Conservation (phyloP, 2,329 filamentous ascomycete species). For the Diaporthe caulivora region DNA sequence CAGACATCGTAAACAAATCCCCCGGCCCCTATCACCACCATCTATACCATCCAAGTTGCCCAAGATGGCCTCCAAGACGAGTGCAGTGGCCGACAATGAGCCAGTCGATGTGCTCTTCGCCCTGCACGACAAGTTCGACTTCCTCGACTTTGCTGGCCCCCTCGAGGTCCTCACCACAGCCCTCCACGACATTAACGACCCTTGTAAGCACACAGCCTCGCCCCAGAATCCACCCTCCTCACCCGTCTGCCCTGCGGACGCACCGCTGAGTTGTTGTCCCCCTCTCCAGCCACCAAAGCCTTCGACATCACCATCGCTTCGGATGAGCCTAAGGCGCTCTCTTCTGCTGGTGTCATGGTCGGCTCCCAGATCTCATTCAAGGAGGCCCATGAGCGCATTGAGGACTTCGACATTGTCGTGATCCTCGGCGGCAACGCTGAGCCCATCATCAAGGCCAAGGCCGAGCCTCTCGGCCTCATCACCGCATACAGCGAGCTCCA, state of each 20-base stretch:
- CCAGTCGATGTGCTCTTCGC: slow-evolving; percentile 72
- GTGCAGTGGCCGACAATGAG: slow-evolving; percentile 68
- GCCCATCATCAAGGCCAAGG: slow-evolving; percentile 74
- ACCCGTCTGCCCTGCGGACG: background rate
- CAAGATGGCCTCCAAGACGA: slow-evolving; percentile 71
- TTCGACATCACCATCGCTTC: slow-evolving; percentile 70
- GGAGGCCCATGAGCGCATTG: slow-evolving; percentile 79
- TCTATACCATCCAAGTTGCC: slow-evolving; percentile 43
- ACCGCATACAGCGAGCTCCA: slow-evolving; percentile 83
- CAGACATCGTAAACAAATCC: slow-evolving; percentile 1
- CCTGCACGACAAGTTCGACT: slow-evolving; percentile 70
- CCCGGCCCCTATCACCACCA: slow-evolving; percentile 2
- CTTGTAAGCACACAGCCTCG: slow-evolving; percentile 51
- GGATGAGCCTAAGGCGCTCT: slow-evolving; percentile 66
- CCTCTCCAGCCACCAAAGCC: slow-evolving; percentile 62
- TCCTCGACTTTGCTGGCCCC: slow-evolving; percentile 69
- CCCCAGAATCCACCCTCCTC: slow-evolving; percentile 22
- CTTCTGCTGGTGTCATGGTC: slow-evolving; percentile 75
- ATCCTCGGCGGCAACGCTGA: slow-evolving; percentile 79
- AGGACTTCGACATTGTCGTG: slow-evolving; percentile 84
- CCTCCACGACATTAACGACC: slow-evolving; percentile 65
- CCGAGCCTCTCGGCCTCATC: slow-evolving; percentile 79
- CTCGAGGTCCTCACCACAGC: slow-evolving; percentile 64
- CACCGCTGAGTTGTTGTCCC: slow-evolving; percentile 15
- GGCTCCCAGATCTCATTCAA: slow-evolving; percentile 82